Base-by-base conservation (phyloP, 106 monocot genomes). In the Iris macrosiphon region DNA sequence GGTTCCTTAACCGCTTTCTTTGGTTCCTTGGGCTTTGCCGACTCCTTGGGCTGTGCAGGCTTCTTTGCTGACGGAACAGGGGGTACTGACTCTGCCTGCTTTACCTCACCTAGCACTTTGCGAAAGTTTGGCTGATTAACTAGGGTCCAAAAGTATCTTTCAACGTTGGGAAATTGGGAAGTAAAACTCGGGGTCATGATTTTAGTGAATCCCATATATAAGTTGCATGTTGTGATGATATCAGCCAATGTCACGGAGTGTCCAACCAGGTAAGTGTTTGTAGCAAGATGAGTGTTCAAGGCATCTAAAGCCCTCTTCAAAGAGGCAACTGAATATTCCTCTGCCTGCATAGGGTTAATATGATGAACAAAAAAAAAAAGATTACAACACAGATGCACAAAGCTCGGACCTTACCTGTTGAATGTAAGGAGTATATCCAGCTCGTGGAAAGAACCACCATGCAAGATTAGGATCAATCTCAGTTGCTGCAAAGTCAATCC, bases 101-200 rank as follows among this genome's bases (percentile, higher is more conserved):
- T 81, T 8, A 79, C 46, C 46, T 88, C 81, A 14, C 88, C 94
- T 0, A 85, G 10, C 7, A 94, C 58, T 49, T 79, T 94, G 41
- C 41, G 40, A 35, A 94, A 63, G 31, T 94, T 88, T 1, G 88
- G 84, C 38, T 88, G 88, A 49, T 94, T 88, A 29, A 94, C 81
- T 29, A 94, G 42, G 24, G 88, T 94, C 94, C 94, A 94, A 33
- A 85, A 79, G 57, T 88, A 94, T 31, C 94, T 72, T 64, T 94
- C 94, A 49, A 94, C 81, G 56, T 94, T 78, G 49, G 94, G 88
- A 64, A 79, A 94, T 51, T 81, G 84, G 4, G 75, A 75, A 2
- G 94, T 85, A 63, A 94, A 94, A 45, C 44, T 71, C 75, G 84
- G 88, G 5, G 69, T 88, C 78, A 94, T 56, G 59, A 88, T 45